Base-by-base conservation (phyloP, 129 eudicot genomes). In the Pseudognaphalium luteoalbum region DNA sequence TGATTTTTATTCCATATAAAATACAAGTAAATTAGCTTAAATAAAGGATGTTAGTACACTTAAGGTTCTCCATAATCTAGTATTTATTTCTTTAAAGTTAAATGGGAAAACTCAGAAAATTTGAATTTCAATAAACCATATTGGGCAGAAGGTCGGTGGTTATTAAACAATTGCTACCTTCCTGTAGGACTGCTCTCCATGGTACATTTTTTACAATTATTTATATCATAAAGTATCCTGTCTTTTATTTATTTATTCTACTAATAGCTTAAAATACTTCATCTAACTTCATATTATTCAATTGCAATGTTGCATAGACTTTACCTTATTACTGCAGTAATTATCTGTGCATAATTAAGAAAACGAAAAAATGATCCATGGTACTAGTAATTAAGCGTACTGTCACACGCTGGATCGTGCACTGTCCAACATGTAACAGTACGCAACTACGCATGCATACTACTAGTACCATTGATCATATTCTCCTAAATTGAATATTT, bases 81-180 rank as follows among this genome's bases (percentile, higher is more conserved):
- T 52, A 39, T 50, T 58, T 29, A n/a, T 60, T 41, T 74, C 21
- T 14, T 64, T 73, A 33, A 51, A 82, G 76, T 44, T 56, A 52
- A 73, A 52, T 70, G 80, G 88, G 77, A 76, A 74, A 62, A 70
- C 77, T 82, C 79, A 67, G n/a, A 86, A 79, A 73, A 73, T 75
- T 82, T 76, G 77, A 82, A 75, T 84, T 72, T 71, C 39, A 39
- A 56, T 35, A 60, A 37, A 72, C 15, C 71, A 66, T 70, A 81
- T 78, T 79, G 81, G 79, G 50, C 81, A 72, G 58, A 70, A 79
- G 86, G 88, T 84, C 88, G 87, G 91, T 87, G 88, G 80, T 64
- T 71, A 81, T 78, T 81, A 78, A 74, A 77, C 69, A 42, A 78
- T 59, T 74, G 70, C 59, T 56, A 73, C 47, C 67, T 82, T 82